These are phyloP conservation scores for Fusarium temperatum DNA, from an alignment of 2,329 filamentous ascomycete species.

Conservation along the genomic window DNA sequence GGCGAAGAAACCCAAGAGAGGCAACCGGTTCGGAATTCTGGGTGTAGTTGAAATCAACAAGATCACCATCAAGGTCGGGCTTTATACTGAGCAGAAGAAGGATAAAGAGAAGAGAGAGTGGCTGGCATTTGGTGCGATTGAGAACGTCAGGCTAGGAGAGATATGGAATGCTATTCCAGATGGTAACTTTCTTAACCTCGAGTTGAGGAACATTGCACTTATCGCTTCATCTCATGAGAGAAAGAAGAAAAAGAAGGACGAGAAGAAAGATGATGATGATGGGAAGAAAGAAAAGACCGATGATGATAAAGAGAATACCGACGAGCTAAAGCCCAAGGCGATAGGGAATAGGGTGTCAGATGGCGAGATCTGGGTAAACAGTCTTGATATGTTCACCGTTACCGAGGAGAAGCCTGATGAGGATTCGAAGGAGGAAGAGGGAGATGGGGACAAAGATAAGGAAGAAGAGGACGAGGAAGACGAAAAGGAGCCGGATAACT, in stretches of 20 bases:
- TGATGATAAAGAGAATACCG: not conserved
- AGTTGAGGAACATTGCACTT: not conserved
- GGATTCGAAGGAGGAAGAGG: not conserved
- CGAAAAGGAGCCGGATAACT: not conserved
- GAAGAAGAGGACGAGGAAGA: not conserved
- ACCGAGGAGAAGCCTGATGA: not conserved
- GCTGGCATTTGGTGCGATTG: not conserved
- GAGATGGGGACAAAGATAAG: not conserved
- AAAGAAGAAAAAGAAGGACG: not conserved
- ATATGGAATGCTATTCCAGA: not conserved
- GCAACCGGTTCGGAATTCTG: not conserved
- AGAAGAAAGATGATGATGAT: not conserved
- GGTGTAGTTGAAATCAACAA: not conserved
- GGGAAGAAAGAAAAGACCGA: not conserved
- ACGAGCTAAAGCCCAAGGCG: not conserved
- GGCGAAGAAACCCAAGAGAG: not conserved
- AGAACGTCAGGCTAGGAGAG: not conserved
- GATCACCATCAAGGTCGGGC: not conserved
- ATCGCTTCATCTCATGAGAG: not conserved
- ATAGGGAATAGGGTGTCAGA: not conserved
- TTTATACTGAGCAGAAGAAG: not conserved
- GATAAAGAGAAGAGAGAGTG: not conserved
- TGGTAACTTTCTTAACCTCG: not conserved
- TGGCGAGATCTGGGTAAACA: not conserved
- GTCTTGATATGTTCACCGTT: fast-evolving